phyloP scores from a whole-genome alignment of 2,329 filamentous ascomycete species.

The Scorias spongiosa region DNA sequence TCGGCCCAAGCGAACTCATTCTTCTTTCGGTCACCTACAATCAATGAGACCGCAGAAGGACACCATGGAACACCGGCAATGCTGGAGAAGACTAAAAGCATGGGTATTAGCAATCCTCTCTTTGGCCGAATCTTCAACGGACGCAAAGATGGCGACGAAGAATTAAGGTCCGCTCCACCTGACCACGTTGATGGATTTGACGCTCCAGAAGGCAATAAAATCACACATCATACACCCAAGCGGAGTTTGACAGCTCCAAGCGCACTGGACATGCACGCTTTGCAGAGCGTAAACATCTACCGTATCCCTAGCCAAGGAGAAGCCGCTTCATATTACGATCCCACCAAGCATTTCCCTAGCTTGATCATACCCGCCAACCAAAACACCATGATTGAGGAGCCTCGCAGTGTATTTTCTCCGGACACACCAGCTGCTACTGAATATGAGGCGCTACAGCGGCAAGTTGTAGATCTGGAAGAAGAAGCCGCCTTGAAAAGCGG shows the following conservation, averaged over 20 bases:
- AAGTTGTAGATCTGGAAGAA: neutral
- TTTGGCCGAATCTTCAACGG: conserved; percentile 11
- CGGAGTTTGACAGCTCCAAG: conserved; percentile 15
- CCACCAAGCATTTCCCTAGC: conserved; percentile 9
- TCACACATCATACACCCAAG: conserved; percentile 2
- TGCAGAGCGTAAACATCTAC: conserved; percentile 16
- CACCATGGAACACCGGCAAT: conserved; percentile 6
- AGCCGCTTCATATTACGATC: conserved; percentile 19
- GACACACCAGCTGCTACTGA: neutral
- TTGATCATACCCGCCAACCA: conserved; percentile 2
- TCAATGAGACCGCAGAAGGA: conserved; percentile 4
- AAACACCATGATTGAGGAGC: neutral
- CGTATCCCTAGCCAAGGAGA: conserved; percentile 17
- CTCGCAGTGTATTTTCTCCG: neutral
- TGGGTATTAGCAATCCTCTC: conserved; percentile 9
- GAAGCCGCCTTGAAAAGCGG: neutral
- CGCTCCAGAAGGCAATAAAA: neutral
- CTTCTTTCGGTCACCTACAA: conserved; percentile 15
- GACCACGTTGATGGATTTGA: conserved; percentile 1
- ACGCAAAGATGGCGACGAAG: conserved; percentile 7
- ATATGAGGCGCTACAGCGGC: neutral
- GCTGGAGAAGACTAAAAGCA: conserved; percentile 10
- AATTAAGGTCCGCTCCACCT: conserved; percentile 11
- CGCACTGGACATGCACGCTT: conserved; percentile 6
- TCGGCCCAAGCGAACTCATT: conserved; percentile 9